These are phyloP conservation scores for Aspergillus niger DNA, from an alignment of 2,329 filamentous ascomycete genomes.

Conservation along the genomic window DNA sequence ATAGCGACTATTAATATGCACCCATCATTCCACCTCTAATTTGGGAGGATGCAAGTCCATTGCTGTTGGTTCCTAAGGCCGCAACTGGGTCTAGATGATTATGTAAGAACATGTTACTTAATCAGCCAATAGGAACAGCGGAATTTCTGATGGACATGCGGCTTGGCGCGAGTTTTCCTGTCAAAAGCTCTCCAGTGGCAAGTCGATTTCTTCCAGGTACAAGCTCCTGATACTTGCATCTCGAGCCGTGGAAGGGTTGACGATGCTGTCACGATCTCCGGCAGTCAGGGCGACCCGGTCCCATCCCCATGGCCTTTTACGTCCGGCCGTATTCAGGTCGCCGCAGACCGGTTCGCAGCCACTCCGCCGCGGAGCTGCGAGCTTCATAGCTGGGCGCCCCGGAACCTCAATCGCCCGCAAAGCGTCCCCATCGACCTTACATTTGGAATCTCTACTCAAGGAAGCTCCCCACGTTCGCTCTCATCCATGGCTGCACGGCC, in stretches of 20 bases:
- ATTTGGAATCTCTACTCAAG: neutral
- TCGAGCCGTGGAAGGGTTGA: slow-evolving; percentile 20
- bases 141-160: slow-evolving; percentile 28
- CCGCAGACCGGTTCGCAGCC: slow-evolving; percentile 26
- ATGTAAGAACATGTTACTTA: neutral
- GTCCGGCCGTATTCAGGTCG: slow-evolving; percentile 23
- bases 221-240: slow-evolving; percentile 13
- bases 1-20: neutral
- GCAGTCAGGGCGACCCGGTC: slow-evolving; percentile 32
- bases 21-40: neutral
- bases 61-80: neutral
- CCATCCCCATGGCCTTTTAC: slow-evolving; percentile 31
- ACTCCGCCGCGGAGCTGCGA: slow-evolving; percentile 28
- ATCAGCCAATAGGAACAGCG: slow-evolving; percentile 30
- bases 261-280: slow-evolving; percentile 40
- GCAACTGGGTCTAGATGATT: neutral
- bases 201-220: slow-evolving; percentile 14
- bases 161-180: slow-evolving; percentile 35
- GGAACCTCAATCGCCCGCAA: slow-evolving; percentile 18
- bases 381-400: slow-evolving; percentile 21
- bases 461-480: neutral
- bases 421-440: slow-evolving; percentile 1
- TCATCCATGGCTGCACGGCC: slow-evolving; percentile 17
- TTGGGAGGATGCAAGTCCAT: neutral
- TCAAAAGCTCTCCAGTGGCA: slow-evolving; percentile 23